Evolutionary conservation across 192 early-diverging fungal genomes (phyloP).

Genomic region (Coemansia sp.): DNA sequence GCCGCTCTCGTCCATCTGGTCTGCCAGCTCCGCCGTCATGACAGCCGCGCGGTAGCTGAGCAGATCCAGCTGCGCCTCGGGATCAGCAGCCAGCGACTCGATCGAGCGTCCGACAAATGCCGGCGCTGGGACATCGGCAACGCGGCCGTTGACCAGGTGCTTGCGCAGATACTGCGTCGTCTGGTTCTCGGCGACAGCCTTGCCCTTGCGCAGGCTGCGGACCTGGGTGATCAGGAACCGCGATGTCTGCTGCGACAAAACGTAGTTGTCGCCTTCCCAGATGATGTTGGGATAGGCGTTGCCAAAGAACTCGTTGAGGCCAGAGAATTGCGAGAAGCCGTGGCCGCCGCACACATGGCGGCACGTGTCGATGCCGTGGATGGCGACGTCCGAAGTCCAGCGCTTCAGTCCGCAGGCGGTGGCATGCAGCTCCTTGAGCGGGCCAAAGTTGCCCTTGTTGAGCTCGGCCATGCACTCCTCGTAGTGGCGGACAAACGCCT

Average conservation of each 20-base stretch:
- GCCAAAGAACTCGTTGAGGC: slow-evolving; percentile 63
- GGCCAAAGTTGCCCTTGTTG: slow-evolving; percentile 58
- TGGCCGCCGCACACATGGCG: slow-evolving; percentile 75
- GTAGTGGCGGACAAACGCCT: slow-evolving; percentile 63
- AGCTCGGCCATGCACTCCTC: slow-evolving; percentile 59
- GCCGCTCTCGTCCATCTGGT: slow-evolving; percentile 60
- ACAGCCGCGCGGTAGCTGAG: slow-evolving; percentile 73
- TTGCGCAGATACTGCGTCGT: slow-evolving; percentile 31
- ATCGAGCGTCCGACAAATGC: slow-evolving; percentile 23
- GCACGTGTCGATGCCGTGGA: slow-evolving; percentile 72
- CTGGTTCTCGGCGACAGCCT: slow-evolving; percentile 39
- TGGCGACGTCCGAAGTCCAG: slow-evolving; percentile 64
- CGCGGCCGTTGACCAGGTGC: slow-evolving; percentile 21
- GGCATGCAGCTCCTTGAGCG: slow-evolving; percentile 72
- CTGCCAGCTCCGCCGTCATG: slow-evolving; percentile 60
- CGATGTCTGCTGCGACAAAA: slow-evolving; percentile 81
- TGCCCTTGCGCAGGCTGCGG: slow-evolving; percentile 54
- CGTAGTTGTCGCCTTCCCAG: slow-evolving; percentile 84
- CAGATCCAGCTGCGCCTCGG: slow-evolving; percentile 62
- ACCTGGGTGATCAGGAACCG: slow-evolving; percentile 74
- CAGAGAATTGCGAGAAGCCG: slow-evolving; percentile 72
- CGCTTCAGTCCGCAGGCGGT: slow-evolving; percentile 71
- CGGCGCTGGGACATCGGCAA: slow-evolving; percentile 7
- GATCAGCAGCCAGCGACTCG: slow-evolving; percentile 55
- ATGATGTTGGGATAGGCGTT: slow-evolving; percentile 73